Conservation (phyloP, 768 basidiomycete species). For the Hysterangium stoloniferum region DNA sequence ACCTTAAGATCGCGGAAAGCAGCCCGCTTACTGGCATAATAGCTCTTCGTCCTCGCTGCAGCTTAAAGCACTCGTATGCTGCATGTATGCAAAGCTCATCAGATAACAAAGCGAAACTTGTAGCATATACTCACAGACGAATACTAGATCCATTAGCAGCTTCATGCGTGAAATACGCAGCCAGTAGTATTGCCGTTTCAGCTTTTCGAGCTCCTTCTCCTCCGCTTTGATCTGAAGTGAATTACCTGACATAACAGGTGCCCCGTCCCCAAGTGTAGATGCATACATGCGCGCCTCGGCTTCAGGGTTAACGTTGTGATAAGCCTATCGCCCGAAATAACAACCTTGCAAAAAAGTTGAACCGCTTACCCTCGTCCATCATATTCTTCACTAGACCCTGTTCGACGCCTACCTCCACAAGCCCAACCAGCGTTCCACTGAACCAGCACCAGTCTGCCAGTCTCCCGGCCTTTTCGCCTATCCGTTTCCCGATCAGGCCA, state of each 20-base stretch:
- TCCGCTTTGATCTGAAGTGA: conserved; percentile 39
- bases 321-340: too few relatives aligned
- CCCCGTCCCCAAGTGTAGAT: conserved; percentile 59
- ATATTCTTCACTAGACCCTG: conserved; percentile 54
- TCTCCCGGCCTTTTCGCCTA: conserved; percentile 61
- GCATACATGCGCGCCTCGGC: conserved; percentile 67
- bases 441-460: conserved; percentile 89
- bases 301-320: too few relatives aligned
- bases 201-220: conserved; percentile 58
- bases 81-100: neutral
- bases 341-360: neutral
- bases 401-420: conserved; percentile 81
- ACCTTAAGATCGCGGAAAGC: conserved; percentile 69
- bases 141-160: conserved; percentile 77
- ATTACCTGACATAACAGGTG: conserved; percentile 52
- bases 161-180: conserved; percentile 61
- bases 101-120: conserved; percentile 18
- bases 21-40: conserved; percentile 64
- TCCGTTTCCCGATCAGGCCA: conserved; percentile 56
- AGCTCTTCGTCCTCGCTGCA: conserved; percentile 52
- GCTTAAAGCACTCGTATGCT: conserved; percentile 76
- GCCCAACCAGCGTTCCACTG: conserved; percentile 63
- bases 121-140: conserved; percentile 55
- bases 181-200: conserved; percentile 72
- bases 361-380: conserved; percentile 49